A percentile compares a stretch with the other conserved stretches of the same genome.
Conservation (phyloP, 2,329 filamentous ascomycete genomes). For the Penicillium thymicola region DNA sequence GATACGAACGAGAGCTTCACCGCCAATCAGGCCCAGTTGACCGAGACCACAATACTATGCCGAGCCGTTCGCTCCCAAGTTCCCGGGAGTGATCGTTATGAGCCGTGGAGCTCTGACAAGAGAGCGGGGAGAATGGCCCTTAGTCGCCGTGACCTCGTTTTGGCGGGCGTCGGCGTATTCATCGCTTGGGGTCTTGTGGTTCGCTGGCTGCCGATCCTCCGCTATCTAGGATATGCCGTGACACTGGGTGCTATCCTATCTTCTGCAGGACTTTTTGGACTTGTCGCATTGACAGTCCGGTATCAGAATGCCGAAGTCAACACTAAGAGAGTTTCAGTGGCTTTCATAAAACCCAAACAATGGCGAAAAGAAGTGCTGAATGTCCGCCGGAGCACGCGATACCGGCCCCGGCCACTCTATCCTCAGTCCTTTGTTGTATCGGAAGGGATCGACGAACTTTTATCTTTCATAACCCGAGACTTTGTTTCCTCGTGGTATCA, state of each 20-base stretch:
- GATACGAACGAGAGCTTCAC: background rate
- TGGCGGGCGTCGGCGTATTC: conserved; percentile 50
- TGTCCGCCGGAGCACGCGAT: conserved; percentile 63
- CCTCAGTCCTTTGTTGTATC: conserved; percentile 74
- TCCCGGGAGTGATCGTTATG: conserved; percentile 31
- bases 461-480: conserved; percentile 74
- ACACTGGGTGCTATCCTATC: conserved; percentile 62
- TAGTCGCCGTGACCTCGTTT: conserved; percentile 42
- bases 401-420: conserved; percentile 68
- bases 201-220: conserved; percentile 76
- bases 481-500: conserved; percentile 88
- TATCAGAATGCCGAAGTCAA: conserved; percentile 34
- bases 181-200: conserved; percentile 84
- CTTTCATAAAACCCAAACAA: conserved; percentile 59
- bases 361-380: conserved; percentile 71
- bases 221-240: conserved; percentile 84
- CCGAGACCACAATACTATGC: conserved; percentile 9
- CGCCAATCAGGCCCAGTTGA: background rate
- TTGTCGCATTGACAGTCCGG: conserved; percentile 58
- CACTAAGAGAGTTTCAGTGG: conserved; percentile 45
- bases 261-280: conserved; percentile 53
- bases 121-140: conserved; percentile 46
- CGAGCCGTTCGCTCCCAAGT: conserved; percentile 17
- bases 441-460: conserved; percentile 71
- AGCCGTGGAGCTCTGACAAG: conserved; percentile 44